Conservation (phyloP, 768 basidiomycete species). For the Lenzites betulinus region DNA sequence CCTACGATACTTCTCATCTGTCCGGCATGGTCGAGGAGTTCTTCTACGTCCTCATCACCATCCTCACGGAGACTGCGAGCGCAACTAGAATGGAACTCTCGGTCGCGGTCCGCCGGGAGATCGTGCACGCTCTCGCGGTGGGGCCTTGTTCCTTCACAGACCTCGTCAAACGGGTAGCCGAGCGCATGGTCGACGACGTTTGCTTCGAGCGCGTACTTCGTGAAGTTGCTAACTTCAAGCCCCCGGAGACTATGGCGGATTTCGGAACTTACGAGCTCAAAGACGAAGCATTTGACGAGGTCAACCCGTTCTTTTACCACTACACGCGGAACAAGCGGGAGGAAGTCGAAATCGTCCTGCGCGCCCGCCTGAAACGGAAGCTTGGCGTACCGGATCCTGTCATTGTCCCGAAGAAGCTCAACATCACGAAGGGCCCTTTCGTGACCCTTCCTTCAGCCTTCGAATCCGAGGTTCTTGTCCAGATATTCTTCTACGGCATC, state of each 20-base stretch:
- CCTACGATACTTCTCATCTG: conserved; percentile 71
- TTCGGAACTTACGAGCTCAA: conserved; percentile 88
- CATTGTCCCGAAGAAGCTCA: conserved; percentile 71
- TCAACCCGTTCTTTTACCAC: conserved; percentile 95
- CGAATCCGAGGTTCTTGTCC: conserved; percentile 70
- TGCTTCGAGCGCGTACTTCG: conserved; percentile 78
- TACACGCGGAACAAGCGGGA: conserved; percentile 93
- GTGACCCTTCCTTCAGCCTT: conserved; percentile 61
- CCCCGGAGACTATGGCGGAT: conserved; percentile 78
- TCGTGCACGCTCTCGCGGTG: conserved; percentile 88
- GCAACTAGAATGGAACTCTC: conserved; percentile 68
- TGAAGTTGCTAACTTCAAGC: conserved; percentile 79
- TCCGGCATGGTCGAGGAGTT: conserved; percentile 91
- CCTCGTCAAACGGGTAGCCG: conserved; percentile 86
- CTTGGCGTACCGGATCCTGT: conserved; percentile 65
- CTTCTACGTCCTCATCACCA: conserved; percentile 82
- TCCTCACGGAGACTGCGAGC: conserved; percentile 79
- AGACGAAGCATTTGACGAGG: conserved; percentile 79
- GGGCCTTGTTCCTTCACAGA: conserved; percentile 90
- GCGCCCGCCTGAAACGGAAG: conserved; percentile 65
- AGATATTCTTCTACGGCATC: conserved; percentile 82
- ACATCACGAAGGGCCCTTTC: conserved; percentile 70
- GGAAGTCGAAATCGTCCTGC: conserved; percentile 80
- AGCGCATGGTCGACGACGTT: conserved; percentile 82
- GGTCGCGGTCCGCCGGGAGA: conserved; percentile 73